Percentiles rank a stretch among this genome's conserved stretches.
These are phyloP conservation scores for Kodamaea arcana DNA, from an alignment of 1,139 yeast genomes.

Conservation along the genomic window DNA sequence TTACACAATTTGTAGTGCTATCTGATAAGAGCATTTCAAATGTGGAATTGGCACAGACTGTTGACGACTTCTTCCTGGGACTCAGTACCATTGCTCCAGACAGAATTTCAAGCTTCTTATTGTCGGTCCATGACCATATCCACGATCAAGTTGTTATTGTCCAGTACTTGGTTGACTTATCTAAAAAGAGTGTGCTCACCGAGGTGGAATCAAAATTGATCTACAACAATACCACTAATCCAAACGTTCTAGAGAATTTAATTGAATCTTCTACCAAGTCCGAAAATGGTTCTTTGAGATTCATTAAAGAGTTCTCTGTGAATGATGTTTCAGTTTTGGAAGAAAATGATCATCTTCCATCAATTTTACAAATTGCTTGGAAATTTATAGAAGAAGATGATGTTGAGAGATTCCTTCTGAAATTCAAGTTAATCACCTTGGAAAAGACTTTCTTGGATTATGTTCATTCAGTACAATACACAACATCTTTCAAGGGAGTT, in stretches of 20 bases:
- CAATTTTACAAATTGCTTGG: constrained; percentile 10
- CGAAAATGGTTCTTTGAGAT: constrained; percentile 5
- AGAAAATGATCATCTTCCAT: constrained; percentile 1
- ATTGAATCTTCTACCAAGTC: constrained; percentile 6
- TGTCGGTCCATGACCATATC: constrained; percentile 3
- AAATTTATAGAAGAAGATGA: constrained; percentile 11
- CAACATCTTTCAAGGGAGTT: constrained; percentile 14
- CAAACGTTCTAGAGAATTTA: constrained; percentile 9
- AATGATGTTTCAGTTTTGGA: constrained; percentile 2
- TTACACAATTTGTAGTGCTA: constrained; percentile 10
- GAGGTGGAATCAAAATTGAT: constrained; percentile 12
- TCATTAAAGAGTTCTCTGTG: constrained; percentile 3
- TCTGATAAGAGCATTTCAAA: constrained; percentile 3
- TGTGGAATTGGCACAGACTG: constrained; percentile 16
- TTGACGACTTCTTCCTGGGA: constrained; percentile 32
- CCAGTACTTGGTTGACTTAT: constrained; percentile 9
- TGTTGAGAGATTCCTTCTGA: constrained; percentile 11
- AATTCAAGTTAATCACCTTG: constrained; percentile 3
- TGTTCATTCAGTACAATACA: constrained; percentile 10
- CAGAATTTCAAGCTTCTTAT: constrained; percentile 7
- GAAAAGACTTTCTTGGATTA: constrained; percentile 6
- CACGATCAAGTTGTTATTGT: constrained; percentile 10
- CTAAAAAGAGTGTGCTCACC: constrained; percentile 8
- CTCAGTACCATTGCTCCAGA: constrained; percentile 12
- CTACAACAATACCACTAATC: constrained; percentile 25